These are phyloP conservation scores for Cardamine chenopodiifolia DNA, from an alignment of 345 rosid species.

Conservation along the genomic window DNA sequence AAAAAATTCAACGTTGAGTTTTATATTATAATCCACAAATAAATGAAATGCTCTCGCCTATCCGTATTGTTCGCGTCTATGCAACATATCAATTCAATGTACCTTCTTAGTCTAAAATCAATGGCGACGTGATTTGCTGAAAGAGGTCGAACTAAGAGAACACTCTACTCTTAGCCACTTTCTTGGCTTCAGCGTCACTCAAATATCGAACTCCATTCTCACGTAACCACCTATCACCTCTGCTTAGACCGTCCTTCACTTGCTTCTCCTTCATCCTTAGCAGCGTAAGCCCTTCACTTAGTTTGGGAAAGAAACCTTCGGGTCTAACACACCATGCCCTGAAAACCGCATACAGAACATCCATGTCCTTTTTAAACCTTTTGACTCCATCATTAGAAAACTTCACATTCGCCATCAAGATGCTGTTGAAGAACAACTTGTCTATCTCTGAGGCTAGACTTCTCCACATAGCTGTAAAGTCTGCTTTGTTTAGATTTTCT, in stretches of 20 bases:
- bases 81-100: constrained; percentile 27
- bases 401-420: constrained; percentile 63
- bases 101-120: constrained; percentile 9
- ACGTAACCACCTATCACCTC: constrained; percentile 57
- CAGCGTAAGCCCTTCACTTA: constrained; percentile 62
- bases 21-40: constrained; percentile 20
- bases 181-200: constrained; percentile 60
- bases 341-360: constrained; percentile 70
- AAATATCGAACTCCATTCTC: constrained; percentile 66
- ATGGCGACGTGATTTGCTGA: constrained; percentile 23
- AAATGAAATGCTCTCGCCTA: constrained; percentile 32
- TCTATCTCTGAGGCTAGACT: constrained; percentile 76
- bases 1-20: neutral
- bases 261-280: constrained; percentile 67
- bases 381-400: constrained; percentile 63
- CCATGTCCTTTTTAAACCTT: constrained; percentile 64
- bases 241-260: constrained; percentile 46
- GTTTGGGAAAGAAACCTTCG: constrained; percentile 74
- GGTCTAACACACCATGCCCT: constrained; percentile 86
- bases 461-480: constrained; percentile 76
- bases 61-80: constrained; percentile 7
- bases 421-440: constrained; percentile 55
- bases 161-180: constrained; percentile 60
- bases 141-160: constrained; percentile 34
- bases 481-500: constrained; percentile 61